Evolutionary conservation across 2,329 filamentous ascomycete genomes (phyloP), one percentile per base, ranked within the genome.

Genomic region (Tolypocladium ophioglossoides): DNA sequence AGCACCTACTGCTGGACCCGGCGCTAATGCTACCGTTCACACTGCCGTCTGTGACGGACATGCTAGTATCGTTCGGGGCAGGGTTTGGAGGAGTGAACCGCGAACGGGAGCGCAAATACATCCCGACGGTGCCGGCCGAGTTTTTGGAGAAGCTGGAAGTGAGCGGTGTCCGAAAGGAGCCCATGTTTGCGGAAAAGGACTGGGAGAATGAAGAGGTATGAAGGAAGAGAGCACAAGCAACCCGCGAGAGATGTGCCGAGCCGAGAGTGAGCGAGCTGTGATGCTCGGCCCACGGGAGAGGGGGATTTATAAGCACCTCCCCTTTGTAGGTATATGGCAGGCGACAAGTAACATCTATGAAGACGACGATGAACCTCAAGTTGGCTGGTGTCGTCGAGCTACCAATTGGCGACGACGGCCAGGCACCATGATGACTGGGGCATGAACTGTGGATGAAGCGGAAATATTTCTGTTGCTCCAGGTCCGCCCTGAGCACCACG

Each of bases 21-120:
- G 88, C 91, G 2, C 76, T 96, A 56, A 95, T 96, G 80, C 79
- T 99, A 30, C 94, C 94, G 0, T 99, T 99, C 68, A 87, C 87
- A n/a, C 76, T 99, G 32, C 94, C 94, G 1, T 96, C 92, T 1
- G 94, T 90, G 55, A 97, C 91, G 30, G 94, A 99, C 69, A 99
- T 99, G 94, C 79, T 97, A 50, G 83, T 99, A 50, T 92, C 86
- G 60, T 99, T 95, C 64, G 94, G 94, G 0, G 91, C 94, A 14
- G 94, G 94, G 0, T 94, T 97, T 64, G 94, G 94, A 6, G 94
- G 94, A 0, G 76, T 94, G 49, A 96, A 99, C 72, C 81, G 87
- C 58, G 94, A 97, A 71, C 80, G 91, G 54, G 94, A 95, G 70
- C 80, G 90, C 60, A 96, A 96, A 72, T 99, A 99, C 68, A 95